Conservation (phyloP, 1,284 basidiomycete genomes). For the Stygiomarasmius scandens region DNA sequence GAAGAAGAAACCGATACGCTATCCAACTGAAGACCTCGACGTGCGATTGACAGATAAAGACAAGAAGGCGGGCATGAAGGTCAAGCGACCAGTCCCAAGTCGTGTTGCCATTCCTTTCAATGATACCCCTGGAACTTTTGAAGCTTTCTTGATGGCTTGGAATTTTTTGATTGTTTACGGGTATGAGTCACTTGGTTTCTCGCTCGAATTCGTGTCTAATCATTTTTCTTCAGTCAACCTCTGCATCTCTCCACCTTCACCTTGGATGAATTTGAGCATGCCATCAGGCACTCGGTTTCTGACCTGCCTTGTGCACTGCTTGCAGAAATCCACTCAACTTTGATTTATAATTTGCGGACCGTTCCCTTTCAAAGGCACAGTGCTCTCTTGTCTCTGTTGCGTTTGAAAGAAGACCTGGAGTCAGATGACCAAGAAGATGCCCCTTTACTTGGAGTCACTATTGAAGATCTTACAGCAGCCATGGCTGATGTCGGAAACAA, state of each 20-base stretch:
- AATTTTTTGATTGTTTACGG: constrained; percentile 92
- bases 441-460: constrained; percentile 53
- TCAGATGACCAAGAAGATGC: constrained; percentile 40
- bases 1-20: constrained; percentile 89
- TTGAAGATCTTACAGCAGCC: constrained; percentile 60
- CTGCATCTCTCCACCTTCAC: constrained; percentile 90
- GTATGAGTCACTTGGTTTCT: constrained; percentile 60
- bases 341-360: constrained; percentile 89
- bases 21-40: constrained; percentile 83
- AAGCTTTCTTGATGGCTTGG: constrained; percentile 87
- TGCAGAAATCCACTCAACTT: constrained; percentile 85
- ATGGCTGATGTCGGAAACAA: constrained; percentile 78
- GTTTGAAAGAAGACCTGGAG: constrained; percentile 44
- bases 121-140: constrained; percentile 71
- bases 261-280: constrained; percentile 91
- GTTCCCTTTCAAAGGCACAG: constrained; percentile 71
- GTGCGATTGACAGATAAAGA: constrained; percentile 78
- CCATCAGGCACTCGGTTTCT: constrained; percentile 74
- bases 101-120: constrained; percentile 74
- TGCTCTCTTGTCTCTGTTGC: constrained; percentile 67
- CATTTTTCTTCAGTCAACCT: constrained; percentile 62
- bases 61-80: constrained; percentile 71
- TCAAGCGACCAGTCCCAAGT: constrained; percentile 72
- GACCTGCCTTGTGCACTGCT: constrained; percentile 80
- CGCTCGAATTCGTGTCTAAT: constrained; percentile 6